Base-by-base conservation (phyloP, 768 basidiomycete genomes). In the Kwoniella sp. region DNA sequence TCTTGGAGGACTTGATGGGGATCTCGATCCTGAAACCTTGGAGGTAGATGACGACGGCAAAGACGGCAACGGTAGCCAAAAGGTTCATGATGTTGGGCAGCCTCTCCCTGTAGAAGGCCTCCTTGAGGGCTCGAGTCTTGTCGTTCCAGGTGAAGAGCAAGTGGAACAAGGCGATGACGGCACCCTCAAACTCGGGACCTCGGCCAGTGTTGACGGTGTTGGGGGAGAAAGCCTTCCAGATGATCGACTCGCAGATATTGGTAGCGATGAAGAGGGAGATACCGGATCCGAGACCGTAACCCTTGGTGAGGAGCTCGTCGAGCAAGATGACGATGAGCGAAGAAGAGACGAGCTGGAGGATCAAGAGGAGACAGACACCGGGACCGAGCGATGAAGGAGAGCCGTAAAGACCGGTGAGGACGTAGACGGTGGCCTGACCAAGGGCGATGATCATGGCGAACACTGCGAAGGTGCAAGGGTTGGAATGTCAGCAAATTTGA, bases 21-120 rank as follows among this genome's bases (percentile, higher is more conserved):
- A 98, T 97, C 81, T 98, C 95, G 68, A 98, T 91, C 66, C 95
- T 86, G 90, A 98, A 99, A 26, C 96, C 96, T 82, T 99, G 96
- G 63, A 98, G 85, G 84, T 99, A 99, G 81, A 98, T 98, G 79
- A 98, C 94, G 48, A 88, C 86, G 4, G 91, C 93, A 77, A 97
- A 98, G 66, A 98, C 91, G 71, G 88, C 84, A 55, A 90, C 87
- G 22, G 96, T 98, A 3, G 93, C 91, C 76, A 98, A 84, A 75
- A 98, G 85, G 84, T 94, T 97, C 94, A 96, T 97, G 77, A 98
- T 85, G 81, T 99, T 99, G 31, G 95, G 96, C 34, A 99, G 86
- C 63, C 94, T 85, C 72, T 97, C 93, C 65, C 96, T 86, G 91
- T 93, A 97, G 86, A 99, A 97, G 0, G 96, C 96, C 83, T 98